Evolutionary conservation across 257 asterid species (phyloP), one percentile per base, ranked within the genome.

Genomic region (Solanum sejunctum): DNA sequence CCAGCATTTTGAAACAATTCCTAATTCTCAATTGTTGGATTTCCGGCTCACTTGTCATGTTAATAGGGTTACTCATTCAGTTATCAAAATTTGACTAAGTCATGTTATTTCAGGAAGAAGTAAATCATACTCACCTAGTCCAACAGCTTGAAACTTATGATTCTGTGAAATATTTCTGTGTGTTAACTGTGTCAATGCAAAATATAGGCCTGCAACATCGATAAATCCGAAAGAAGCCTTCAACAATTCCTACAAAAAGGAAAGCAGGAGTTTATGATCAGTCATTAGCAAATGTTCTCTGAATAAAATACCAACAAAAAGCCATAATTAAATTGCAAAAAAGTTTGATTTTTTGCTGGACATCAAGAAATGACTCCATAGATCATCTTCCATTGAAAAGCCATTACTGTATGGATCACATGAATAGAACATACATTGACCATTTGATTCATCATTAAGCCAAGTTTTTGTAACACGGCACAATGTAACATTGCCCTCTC

Each of bases 81-180:
- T 78, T 52, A 26, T 16, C 75, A 77, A 61, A 78, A 45, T 64
- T 16, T 26, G 47, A 58, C 58, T 12, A 39, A 70, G 41, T 20
- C n/a, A 58, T 20, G 39, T 39, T 57, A 18, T 41, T 52, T 84
- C 39, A 66, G 64, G 43, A 6, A 84, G 15, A 64, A 21, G 61
- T 28, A 79, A 85, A 73, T 47, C 32, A 80, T 49, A 83, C 94
- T 91, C 83, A 97, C 99, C 99, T 23, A 97, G 98, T 87, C 99
- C 99, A 88, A 97, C 98, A 84, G 99, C 99, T 90, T 97, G 99
- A 87, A 97, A 97, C 92, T 97, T 97, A 84, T 95, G 99, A 86
- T 95, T 95, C 88, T 97, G 99, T 71, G 99, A 97, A 82, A 97
- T 97, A 87, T 97, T 97, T 90, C 99, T 94, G 89, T 97, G 99